phyloP scores from a whole-genome alignment of 768 basidiomycete species.

The Scleroderma bovista region DNA sequence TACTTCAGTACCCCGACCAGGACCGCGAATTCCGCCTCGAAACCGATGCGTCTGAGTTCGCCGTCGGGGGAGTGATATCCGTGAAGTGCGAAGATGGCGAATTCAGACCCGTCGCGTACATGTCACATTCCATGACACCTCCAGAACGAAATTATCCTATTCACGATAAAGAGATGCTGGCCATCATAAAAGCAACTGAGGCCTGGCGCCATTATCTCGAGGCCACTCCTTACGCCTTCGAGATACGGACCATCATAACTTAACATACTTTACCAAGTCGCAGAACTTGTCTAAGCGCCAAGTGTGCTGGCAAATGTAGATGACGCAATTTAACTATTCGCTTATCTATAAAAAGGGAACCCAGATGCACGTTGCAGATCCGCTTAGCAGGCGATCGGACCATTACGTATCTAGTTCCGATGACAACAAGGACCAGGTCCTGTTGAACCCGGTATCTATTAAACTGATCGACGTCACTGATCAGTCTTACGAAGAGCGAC shows the following conservation, averaged over 20 bases:
- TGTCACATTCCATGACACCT: slow-evolving; percentile 10
- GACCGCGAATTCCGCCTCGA: background rate
- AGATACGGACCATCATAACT: background rate
- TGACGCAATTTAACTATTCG: background rate
- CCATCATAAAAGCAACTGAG: background rate
- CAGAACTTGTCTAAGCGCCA: background rate
- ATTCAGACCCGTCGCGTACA: background rate
- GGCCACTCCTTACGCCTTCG: background rate
- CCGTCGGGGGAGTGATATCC: background rate
- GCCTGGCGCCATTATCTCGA: background rate
- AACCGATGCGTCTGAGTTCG: background rate
- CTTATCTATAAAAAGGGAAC: background rate
- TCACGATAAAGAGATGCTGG: slow-evolving; percentile 22
- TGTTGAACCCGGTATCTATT: too few relatives aligned
- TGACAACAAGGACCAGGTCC: too few relatives aligned
- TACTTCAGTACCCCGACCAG: slow-evolving; percentile 7
- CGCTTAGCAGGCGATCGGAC: too few relatives aligned
- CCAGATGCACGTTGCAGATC: too few relatives aligned
- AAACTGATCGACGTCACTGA: too few relatives aligned
- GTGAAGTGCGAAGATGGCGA: background rate
- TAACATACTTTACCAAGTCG: background rate
- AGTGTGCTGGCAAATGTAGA: background rate
- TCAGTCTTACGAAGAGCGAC: too few relatives aligned
- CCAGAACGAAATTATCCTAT: slow-evolving; percentile 38
- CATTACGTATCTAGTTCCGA: too few relatives aligned